Base-by-base conservation (phyloP, 768 basidiomycete species). In the Termitomyces sp. region DNA sequence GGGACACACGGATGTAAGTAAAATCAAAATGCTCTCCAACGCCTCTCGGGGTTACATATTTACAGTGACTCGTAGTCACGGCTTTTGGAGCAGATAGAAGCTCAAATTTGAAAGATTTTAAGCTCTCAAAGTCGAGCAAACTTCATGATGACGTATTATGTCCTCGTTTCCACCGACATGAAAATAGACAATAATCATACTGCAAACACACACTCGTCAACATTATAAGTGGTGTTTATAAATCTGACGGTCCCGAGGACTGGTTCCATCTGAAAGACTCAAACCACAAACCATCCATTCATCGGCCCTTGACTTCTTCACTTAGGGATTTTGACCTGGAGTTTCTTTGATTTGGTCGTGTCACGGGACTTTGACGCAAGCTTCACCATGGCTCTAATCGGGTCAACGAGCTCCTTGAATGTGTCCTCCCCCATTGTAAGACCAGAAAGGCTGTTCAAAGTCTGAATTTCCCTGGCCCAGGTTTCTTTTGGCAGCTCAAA, bases 391-490 rank as follows among this genome's bases (percentile, higher is more conserved):
- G 22, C 24, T 35, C 37, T 46, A 24, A 54, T 54, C 3, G 35
- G 53, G 6, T 46, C 45, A 19, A 46, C 53, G 12, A 54, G 17
- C 56, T 60, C 71, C 8, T 65, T 66, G 0, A 49, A 65, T 4
- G 71, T 58, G 48, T 72, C 74, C 21, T 54, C 35, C 26, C n/a
- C 35, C 8, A 46, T 10, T 17, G 43, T n/a, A 19, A 51, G 35
- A 17, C 55, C 49, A 19, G 55, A 56, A 22, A 56, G 49, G 19
- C 41, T 24, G 32, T 56, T 51, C 32, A 56, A 24, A n/a, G 47
- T 41, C n/a, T 34, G 24, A 9, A 56, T 56, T 43, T 95, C 92
- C 51, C 74, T 74, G n/a, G 74, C 76, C 88, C 90, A 93, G 1
- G 88, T 79, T 12, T 79, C 81, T 21, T 48, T 59, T 22, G 78